A percentile compares a stretch with the other conserved stretches of the same genome.
Conservation (phyloP, 1,284 basidiomycete genomes). For the Cutaneotrichosporon dermatis region DNA sequence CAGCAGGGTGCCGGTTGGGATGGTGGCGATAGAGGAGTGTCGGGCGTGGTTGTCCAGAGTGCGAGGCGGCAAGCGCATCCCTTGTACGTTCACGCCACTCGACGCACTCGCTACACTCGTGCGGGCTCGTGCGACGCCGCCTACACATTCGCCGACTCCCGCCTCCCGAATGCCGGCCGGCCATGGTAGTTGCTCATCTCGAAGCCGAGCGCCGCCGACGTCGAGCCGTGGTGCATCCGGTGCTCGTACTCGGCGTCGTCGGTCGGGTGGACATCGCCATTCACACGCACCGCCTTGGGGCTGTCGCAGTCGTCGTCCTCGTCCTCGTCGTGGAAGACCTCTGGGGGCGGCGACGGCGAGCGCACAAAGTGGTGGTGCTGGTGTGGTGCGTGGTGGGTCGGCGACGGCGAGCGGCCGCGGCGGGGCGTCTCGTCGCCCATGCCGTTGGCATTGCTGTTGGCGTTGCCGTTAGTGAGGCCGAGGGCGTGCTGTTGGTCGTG, state of each 20-base stretch:
- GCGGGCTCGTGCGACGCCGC: too few relatives aligned
- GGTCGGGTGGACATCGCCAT: background rate
- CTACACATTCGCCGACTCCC: background rate
- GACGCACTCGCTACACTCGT: too few relatives aligned
- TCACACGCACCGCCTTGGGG: too few relatives aligned
- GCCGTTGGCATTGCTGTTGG: background rate
- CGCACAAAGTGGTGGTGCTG: slow-evolving; percentile 9
- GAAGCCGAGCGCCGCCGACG: slow-evolving; percentile 14
- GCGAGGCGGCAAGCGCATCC: too few relatives aligned
- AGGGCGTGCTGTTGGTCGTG: background rate
- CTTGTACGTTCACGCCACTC: too few relatives aligned
- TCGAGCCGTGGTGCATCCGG: background rate
- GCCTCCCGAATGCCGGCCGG: background rate
- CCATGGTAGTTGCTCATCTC: background rate
- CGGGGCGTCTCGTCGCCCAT: slow-evolving; percentile 17
- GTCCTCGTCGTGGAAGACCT: slow-evolving; percentile 2
- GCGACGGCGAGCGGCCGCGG: slow-evolving; percentile 12
- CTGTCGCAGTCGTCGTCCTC: background rate
- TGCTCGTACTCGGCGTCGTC: slow-evolving; percentile 6
- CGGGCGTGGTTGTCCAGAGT: too few relatives aligned
- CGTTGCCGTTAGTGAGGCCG: background rate
- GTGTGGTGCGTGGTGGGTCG: background rate
- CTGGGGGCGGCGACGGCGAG: background rate
- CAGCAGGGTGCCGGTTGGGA: too few relatives aligned
- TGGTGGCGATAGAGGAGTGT: too few relatives aligned